These are phyloP conservation scores for Cryphonectria nitschkei DNA, from an alignment of 2,329 filamentous ascomycete genomes.

Conservation along the genomic window DNA sequence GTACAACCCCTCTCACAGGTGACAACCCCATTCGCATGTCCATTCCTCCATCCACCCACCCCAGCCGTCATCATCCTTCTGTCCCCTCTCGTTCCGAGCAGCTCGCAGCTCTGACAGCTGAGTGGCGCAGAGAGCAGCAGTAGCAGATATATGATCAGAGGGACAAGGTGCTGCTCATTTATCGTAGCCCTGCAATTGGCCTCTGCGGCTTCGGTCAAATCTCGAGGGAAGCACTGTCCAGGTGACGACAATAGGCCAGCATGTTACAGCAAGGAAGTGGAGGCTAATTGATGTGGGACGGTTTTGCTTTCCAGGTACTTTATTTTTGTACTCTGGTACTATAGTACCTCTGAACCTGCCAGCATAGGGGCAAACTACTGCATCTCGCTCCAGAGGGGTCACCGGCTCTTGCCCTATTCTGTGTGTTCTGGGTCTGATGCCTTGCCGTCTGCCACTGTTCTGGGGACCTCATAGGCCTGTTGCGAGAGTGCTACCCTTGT, in stretches of 20 bases:
- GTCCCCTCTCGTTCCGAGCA: slow-evolving; percentile 12
- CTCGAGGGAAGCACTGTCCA: slow-evolving; percentile 21
- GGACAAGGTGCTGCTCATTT: neutral
- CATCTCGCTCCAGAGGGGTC: slow-evolving; percentile 40
- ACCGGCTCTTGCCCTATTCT: slow-evolving; percentile 39
- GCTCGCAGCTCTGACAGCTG: slow-evolving; percentile 1
- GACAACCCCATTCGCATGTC: neutral
- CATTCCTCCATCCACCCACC: neutral
- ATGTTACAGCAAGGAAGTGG: slow-evolving; percentile 27
- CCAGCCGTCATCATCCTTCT: slow-evolving; percentile 24
- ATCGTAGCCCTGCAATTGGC: slow-evolving; percentile 27
- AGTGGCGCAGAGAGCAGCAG: neutral
- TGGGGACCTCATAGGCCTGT: slow-evolving; percentile 37
- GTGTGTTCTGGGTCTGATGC: slow-evolving; percentile 36
- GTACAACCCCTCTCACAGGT: too few species aligned
- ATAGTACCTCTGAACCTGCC: slow-evolving; percentile 27
- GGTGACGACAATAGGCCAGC: slow-evolving; percentile 26
- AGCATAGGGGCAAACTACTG: slow-evolving; percentile 36
- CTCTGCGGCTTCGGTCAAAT: slow-evolving; percentile 17
- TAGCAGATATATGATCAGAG: neutral
- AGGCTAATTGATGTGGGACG: slow-evolving; percentile 34
- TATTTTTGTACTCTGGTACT: slow-evolving; percentile 24
- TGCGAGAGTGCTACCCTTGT: slow-evolving; percentile 37
- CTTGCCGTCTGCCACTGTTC: slow-evolving; percentile 18
- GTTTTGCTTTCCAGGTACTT: slow-evolving; percentile 21